A percentile compares a stretch with the other conserved stretches of the same genome.
These are phyloP conservation scores for Diaporthe citri DNA, from an alignment of 2,329 filamentous ascomycete species.

Conservation along the genomic window DNA sequence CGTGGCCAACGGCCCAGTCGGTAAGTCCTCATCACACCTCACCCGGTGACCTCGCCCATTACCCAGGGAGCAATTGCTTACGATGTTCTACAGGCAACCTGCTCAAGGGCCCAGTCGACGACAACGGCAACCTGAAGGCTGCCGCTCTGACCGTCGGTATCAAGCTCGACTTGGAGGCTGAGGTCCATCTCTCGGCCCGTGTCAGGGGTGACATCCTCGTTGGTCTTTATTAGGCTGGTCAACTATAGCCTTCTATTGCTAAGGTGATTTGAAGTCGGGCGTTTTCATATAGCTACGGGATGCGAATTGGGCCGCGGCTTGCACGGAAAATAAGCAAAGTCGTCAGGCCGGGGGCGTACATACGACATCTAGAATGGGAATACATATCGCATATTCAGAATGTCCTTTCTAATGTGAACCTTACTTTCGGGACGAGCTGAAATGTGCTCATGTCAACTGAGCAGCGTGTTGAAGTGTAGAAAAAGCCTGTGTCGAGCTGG, in stretches of 20 bases:
- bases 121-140: slow-evolving; percentile 68
- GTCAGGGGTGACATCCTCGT: slow-evolving; percentile 72
- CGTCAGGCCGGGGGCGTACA: background rate
- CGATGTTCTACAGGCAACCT: slow-evolving; percentile 57
- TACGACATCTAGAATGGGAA: slow-evolving; percentile 22
- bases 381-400: background rate
- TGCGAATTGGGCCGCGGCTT: background rate
- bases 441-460: background rate
- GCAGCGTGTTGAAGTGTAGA: too few species aligned
- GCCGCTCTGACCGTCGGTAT: slow-evolving; percentile 71
- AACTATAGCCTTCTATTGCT: background rate
- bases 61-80: background rate
- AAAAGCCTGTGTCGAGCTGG: background rate
- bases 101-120: slow-evolving; percentile 68
- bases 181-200: slow-evolving; percentile 71
- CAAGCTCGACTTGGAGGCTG: slow-evolving; percentile 73
- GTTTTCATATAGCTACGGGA: background rate
- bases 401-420: background rate
- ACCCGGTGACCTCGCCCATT: background rate
- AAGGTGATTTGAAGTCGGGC: background rate
- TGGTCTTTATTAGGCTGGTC: slow-evolving; percentile 61
- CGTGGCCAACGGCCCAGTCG: slow-evolving; percentile 30
- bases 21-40: slow-evolving; percentile 4
- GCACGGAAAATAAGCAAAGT: background rate
- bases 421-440: background rate